Evolutionary conservation across 106 monocot genomes (phyloP), one percentile per base, ranked within the genome.

Genomic region (Posidonia australis): DNA sequence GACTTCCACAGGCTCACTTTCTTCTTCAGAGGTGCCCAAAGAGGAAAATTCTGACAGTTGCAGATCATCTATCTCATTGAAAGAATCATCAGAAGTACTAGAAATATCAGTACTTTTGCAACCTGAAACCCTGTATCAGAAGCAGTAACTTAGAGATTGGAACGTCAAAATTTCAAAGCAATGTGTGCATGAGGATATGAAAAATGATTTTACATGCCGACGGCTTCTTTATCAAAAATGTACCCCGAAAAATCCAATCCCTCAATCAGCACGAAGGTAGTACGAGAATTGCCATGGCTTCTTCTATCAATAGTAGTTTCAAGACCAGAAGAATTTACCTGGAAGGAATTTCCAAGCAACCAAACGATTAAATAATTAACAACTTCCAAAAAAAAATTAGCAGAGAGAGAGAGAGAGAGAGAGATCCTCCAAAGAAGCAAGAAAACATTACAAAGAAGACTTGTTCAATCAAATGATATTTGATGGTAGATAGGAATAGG

Each of bases 21-120:
- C 78, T 26, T 74, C 78, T 72, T 74, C 80, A 72, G 67, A 82
- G 62, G 71, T 73, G 70, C 42, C 64, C 19, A 76, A 72, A 30
- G 77, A 79, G 36, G 78, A 82, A 66, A 58, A 72, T 31, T 79
- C 84, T 66, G 87, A 86, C 48, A 71, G 64, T 25, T 68, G 64
- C 41, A 72, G 60, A 32, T 43, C 51, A 54, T 78, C 77, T 44
- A 58, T 24, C 9, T 69, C 80, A 67, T 58, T 62, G 48, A 63
- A 70, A 77, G 77, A 86, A 48, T 76, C 82, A 48, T 69, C 65
- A 29, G 72, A 80, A 52, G 74, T 67, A 52, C 49, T 79, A 57
- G 81, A 81, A 57, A 59, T 47, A 70, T 82, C 80, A 72, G 58
- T 63, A 72, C 80, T 74, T 30, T 72, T 54, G 10, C 13, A 44